Base-by-base conservation (phyloP, 768 basidiomycete genomes). In the Russula virescens region DNA sequence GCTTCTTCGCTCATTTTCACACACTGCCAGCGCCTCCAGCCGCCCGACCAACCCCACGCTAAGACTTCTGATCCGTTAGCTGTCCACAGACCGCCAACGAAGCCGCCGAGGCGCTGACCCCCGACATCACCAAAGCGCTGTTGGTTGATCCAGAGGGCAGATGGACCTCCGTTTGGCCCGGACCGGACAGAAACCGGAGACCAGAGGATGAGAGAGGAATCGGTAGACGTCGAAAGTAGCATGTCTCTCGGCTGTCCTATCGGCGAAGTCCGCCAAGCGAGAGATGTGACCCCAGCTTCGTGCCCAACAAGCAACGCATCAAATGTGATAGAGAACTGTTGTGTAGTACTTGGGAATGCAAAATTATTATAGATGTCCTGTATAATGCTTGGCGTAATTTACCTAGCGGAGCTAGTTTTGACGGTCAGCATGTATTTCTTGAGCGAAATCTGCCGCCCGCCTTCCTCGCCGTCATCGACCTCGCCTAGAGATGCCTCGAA, bases 241-340 rank as follows among this genome's bases (percentile, higher is more conserved):
- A 83, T 86, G 4, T 80, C 79, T 3, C 69, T 68, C 9, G 62
- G 26, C 9, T 50, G 38, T 14, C 75, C 69, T 7, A 65, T 35
- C 1, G 63, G 40, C 25, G 70, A 70, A 1, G 88, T 84, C 13
- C 87, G 80, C 94, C 95, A 99, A 38, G 85, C 77, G n/a, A 98
- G 72, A 35, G 87, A 89, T 0, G 96, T 97, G 28, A 99, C 78
- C 28, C 90, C 91, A 7, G 88, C 89, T 76, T 99, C 97, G 69
- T 99, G 97, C n/a, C 97, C 96, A 25, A 98, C 77, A 21, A 99
- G 81, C 11, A 99, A 83, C 1, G 97, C 94, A 69, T 98, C 97
- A 59, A 98, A 93, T 0, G 89, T 91, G 42, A 97, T 82, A 8
- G 88, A 84, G 70, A 85, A 96, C 61, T 85, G 83, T 48, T 73